Percentiles rank a stretch among this genome's conserved stretches.
phyloP scores from a whole-genome alignment of 1,284 basidiomycete genomes.

The Sporisorium iseilematis-ciliati region DNA sequence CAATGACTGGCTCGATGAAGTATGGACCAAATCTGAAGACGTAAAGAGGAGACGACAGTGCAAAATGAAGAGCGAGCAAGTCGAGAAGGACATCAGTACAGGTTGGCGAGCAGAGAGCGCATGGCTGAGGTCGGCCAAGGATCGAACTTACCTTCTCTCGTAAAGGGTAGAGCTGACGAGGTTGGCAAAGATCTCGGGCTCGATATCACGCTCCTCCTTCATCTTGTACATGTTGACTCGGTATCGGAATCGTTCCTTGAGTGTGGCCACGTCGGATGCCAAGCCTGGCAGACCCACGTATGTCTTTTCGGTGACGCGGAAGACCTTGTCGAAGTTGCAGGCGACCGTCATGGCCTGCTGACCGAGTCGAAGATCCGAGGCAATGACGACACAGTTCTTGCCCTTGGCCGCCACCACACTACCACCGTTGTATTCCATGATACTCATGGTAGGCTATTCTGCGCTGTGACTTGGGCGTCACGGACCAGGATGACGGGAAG shows the following conservation, averaged over 20 bases:
- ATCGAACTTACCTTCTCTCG: constrained; percentile 78
- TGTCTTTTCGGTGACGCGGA: constrained; percentile 91
- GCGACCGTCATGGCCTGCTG: constrained; percentile 89
- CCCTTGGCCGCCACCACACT: constrained; percentile 99
- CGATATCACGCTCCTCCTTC: constrained; percentile 98
- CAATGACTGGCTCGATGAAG: constrained; percentile 97
- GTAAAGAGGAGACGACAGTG: neutral
- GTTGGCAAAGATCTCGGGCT: constrained; percentile 95
- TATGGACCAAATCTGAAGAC: constrained; percentile 85
- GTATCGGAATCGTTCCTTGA: constrained; percentile 78
- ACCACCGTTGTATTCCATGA: constrained; percentile 86
- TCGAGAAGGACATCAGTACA: neutral
- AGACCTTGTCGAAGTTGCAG: constrained; percentile 95
- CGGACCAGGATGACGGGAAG: neutral
- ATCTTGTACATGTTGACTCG: constrained; percentile 99
- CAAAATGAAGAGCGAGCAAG: no score
- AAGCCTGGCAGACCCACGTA: constrained; percentile 93
- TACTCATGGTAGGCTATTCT: constrained; percentile 57
- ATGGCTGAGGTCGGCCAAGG: no score
- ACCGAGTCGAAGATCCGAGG: constrained; percentile 91
- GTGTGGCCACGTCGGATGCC: constrained; percentile 90
- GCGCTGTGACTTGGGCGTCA: constrained; percentile 31
- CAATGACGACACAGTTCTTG: constrained; percentile 99
- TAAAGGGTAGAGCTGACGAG: constrained; percentile 97
- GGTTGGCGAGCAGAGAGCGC: neutral